These are phyloP conservation scores for Vaccinium myrtillus DNA, from an alignment of 148 eudicot genomes.

Conservation along the genomic window DNA sequence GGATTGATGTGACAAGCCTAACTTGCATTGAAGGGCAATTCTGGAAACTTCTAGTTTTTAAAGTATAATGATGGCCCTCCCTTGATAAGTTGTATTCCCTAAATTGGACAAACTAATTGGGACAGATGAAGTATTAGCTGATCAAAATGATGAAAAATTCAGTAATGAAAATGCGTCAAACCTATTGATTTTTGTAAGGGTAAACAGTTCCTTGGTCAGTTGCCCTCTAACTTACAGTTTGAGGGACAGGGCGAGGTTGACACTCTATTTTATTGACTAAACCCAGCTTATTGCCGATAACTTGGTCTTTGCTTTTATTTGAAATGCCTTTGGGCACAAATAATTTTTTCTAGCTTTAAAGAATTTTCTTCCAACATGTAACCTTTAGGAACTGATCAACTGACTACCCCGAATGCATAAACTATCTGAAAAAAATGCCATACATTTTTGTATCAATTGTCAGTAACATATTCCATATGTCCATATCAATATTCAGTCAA, in stretches of 20 bases:
- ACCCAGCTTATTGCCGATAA: neutral
- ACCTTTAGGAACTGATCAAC: neutral
- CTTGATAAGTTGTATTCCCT: neutral
- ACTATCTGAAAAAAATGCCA: neutral
- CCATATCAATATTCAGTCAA: neutral
- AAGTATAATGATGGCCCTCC: neutral
- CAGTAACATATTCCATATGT: neutral
- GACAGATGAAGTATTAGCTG: neutral
- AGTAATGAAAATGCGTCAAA: neutral
- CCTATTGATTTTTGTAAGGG: neutral
- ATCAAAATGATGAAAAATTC: neutral
- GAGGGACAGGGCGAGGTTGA: neutral
- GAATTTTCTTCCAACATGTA: neutral
- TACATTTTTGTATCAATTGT: neutral
- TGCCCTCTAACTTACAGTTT: neutral
- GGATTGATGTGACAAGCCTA: neutral
- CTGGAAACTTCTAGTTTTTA: neutral
- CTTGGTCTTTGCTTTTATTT: constrained; percentile 3
- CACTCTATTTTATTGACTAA: neutral
- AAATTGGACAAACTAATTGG: neutral
- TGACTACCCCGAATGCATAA: neutral
- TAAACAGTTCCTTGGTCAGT: neutral
- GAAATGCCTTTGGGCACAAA: neutral
- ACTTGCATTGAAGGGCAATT: neutral
- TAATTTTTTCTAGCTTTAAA: neutral